Evolutionary conservation across 768 basidiomycete species (phyloP), one percentile per base, ranked within the genome.

Genomic region (Russula griseocarnosa): DNA sequence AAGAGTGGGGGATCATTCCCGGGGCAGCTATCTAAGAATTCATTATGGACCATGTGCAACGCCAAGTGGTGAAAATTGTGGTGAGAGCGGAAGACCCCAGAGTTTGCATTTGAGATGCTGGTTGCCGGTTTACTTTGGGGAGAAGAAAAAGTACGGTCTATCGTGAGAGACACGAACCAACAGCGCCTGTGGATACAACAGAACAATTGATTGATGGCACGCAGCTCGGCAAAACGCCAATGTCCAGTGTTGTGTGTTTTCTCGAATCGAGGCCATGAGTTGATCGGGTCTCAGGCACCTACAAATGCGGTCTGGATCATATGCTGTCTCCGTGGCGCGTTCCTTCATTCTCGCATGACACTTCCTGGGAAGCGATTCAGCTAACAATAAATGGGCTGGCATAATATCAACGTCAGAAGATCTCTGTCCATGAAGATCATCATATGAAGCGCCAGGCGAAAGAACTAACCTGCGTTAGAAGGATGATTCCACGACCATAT

Each of bases 101-200:
- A 58, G 42, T 16, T 36, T 54, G 14, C 24, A 63, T 63, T 59
- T 63, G 62, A 59, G 54, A 63, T 59, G 44, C 14, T 13, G n/a
- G 34, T 7, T 44, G 42, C 52, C 60, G 28, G 26, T 26, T 7
- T 30, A 60, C n/a, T 16, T 50, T 13, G 38, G 49, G 36, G 22
- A 18, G 46, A 4, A 22, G 16, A 56, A 22, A 22, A 22, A 16
- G 32, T 36, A 36, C 11, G 13, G 24, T 36, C 36, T 18, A 18
- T 13, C 52, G 60, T 61, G 54, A 49, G 46, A 49, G 28, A 10
- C 40, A 10, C 62, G 58, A 49, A 51, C 50, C 59, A 36, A 16
- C 28, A 51, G 28, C 46, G 47, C 60, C 20, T 38, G 54, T 55
- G 38, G 22, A 11, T 18, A 22, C 46, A 5, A 22, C 22, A 13